phyloP scores from a whole-genome alignment of 75 land plant genomes.

The Picea glauca region DNA sequence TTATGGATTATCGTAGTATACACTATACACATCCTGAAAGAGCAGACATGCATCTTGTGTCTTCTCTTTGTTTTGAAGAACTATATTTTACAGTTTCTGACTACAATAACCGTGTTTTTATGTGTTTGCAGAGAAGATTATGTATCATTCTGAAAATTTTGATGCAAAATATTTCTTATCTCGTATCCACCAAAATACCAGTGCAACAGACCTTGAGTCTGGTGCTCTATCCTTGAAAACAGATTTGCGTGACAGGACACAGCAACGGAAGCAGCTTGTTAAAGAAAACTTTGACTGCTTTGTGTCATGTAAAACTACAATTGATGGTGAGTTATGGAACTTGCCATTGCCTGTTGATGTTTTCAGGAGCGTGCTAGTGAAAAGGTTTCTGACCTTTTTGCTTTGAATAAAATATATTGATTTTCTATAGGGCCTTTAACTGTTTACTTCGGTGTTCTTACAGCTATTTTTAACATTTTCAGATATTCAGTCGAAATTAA shows the following conservation, averaged over 20 bases:
- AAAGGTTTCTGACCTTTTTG: neutral
- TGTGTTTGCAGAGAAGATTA: slow-evolving; percentile 75
- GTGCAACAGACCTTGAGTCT: slow-evolving; percentile 75
- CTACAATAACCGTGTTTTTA: neutral
- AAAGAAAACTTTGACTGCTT: slow-evolving; percentile 99
- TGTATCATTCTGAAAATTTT: slow-evolving; percentile 82
- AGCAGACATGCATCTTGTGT: neutral
- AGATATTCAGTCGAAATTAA: slow-evolving; percentile 93
- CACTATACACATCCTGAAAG: neutral
- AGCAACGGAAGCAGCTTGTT: slow-evolving; percentile 87
- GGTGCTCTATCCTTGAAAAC: slow-evolving; percentile 82
- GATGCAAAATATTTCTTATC: slow-evolving; percentile 82
- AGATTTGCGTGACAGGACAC: slow-evolving; percentile 86
- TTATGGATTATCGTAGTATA: neutral
- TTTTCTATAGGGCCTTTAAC: neutral
- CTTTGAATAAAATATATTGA: neutral
- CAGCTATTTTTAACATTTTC: slow-evolving; percentile 9
- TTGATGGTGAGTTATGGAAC: slow-evolving; percentile 63
- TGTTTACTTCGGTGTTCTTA: neutral
- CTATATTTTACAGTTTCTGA: neutral
- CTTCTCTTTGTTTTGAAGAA: neutral
- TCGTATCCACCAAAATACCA: slow-evolving; percentile 79
- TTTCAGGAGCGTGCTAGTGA: neutral
- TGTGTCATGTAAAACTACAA: slow-evolving; percentile 97
- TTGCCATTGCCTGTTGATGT: neutral